Evolutionary conservation across 805 yeast genomes (phyloP), one percentile per base, ranked within the genome.

Genomic region (Candida tibetensis): DNA sequence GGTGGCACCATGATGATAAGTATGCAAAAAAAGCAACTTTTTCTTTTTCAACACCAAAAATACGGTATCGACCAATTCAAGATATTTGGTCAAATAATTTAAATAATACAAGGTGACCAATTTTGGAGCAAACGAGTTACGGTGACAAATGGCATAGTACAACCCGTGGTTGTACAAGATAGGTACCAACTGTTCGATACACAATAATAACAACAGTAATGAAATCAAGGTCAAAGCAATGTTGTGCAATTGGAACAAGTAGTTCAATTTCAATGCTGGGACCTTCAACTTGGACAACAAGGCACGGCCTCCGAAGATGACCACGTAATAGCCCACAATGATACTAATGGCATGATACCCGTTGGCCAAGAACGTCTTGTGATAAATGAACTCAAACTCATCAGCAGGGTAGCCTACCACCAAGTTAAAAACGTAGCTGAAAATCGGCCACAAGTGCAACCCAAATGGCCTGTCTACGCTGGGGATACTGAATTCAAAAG

Each of bases 1-100:
- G 34, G 99, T 91, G 44, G 98, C 97, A 48, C 99, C 99, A 58
- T 91, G 98, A 66, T 91, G 99, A 68, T 89, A 91, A 39, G 95
- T 88, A 66, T 91, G 99, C 61, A 91, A 74, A 59, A 91, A 93
- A 45, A 93, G 83, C 64, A 91, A 72, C 57, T 87, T 89, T 70
- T 93, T 93, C 73, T 86, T 83, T 69, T 88, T 87, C 60, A 91
- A 74, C 32, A 93, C 97, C 56, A 93, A 72, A 71, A 91, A 89
- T 13, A 89, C 77, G 18, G 99, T 91, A 60, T 91, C 99, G 45
- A 89, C 63, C 51, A 93, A 81, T 72, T 91, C 98, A 52, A 84
- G 59, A 67, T 75, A 91, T 67, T 91, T 91, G 60, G 93, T 83
- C 64, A 91, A 71, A 68, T 90, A 91, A 71, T 90, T 91, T 67